Evolutionary conservation across 805 yeast species (phyloP), one percentile per base, ranked within the genome.

Genomic region (Millerago galiae): DNA sequence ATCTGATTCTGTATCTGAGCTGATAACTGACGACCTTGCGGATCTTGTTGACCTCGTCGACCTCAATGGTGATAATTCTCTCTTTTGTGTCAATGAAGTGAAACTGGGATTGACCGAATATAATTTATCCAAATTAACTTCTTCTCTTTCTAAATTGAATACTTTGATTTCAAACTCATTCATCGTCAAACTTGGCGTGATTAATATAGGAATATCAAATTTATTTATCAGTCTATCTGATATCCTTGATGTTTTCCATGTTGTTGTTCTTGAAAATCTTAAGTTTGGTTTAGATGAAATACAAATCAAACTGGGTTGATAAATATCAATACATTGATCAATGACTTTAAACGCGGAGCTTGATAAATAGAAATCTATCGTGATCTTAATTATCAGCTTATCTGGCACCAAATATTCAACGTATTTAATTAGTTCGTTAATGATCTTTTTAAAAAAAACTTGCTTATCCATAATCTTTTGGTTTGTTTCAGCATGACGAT

Each of bases 191-290:
- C 84, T 78, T 1, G 89, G 84, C 0, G 77, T 81, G 38, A 81
- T 73, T 18, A 82, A 69, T n/a, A 79, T 74, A 0, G 90, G 89
- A 13, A 81, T 70, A 13, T 41, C 39, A 50, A 72, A 79, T 52
- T 74, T 75, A 53, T 77, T 79, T 25, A 82, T 83, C 36, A 81
- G 65, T 38, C 85, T 63, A 55, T 81, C 86, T 18, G 83, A 72
- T 32, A 83, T 61, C 49, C 82, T 75, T 26, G 81, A 72, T 5
- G 83, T 74, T 33, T 63, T 63, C 83, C 88, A 77, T 18, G 81
- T 70, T 44, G 73, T 65, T 18, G 77, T 65, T 3, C 83, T 79
- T 14, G 67, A 62, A 34, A 73, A 60, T 34, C 54, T 58, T 6
- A 52, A 47, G 15, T 52, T 54, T 16, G 79, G 78, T 47, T 78